Conservation (phyloP, 2,329 filamentous ascomycete genomes). For the Graphium sp. region DNA sequence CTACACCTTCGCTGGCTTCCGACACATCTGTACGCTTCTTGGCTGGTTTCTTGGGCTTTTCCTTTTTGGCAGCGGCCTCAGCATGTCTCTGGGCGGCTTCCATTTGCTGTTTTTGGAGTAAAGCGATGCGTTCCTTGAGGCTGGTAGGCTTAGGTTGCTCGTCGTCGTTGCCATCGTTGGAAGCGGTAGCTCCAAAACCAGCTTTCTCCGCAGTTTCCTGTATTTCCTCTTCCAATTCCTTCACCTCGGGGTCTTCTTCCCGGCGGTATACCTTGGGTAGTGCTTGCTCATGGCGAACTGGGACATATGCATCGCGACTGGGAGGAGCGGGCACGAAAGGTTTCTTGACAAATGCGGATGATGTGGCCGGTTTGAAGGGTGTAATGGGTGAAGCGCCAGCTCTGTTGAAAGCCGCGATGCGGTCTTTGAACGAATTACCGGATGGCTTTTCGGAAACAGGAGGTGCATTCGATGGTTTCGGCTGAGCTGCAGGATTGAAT, state of each 20-base stretch:
- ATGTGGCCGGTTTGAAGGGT: constrained; percentile 73
- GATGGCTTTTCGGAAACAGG: constrained; percentile 58
- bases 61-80: constrained; percentile 63
- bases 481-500: constrained; percentile 8
- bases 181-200: constrained; percentile 33
- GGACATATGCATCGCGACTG: constrained; percentile 79
- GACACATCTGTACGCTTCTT: constrained; percentile 47
- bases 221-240: constrained; percentile 47
- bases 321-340: constrained; percentile 92
- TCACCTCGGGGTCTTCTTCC: constrained; percentile 69
- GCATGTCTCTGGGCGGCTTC: constrained; percentile 76
- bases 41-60: constrained; percentile 64
- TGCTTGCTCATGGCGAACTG: constrained; percentile 48
- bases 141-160: constrained; percentile 84
- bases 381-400: constrained; percentile 66
- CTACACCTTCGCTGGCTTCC: constrained; percentile 11
- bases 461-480: constrained; percentile 39
- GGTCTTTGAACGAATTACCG: constrained; percentile 73
- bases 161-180: constrained; percentile 42
- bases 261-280: constrained; percentile 66
- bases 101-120: constrained; percentile 83
- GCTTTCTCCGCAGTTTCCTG: constrained; percentile 51
- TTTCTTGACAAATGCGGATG: constrained; percentile 75
- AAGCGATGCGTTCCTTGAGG: constrained; percentile 85
- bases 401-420: constrained; percentile 95